Evolutionary conservation across 768 basidiomycete genomes (phyloP), one percentile per base, ranked within the genome.

Genomic region (Lentinula boryana): DNA sequence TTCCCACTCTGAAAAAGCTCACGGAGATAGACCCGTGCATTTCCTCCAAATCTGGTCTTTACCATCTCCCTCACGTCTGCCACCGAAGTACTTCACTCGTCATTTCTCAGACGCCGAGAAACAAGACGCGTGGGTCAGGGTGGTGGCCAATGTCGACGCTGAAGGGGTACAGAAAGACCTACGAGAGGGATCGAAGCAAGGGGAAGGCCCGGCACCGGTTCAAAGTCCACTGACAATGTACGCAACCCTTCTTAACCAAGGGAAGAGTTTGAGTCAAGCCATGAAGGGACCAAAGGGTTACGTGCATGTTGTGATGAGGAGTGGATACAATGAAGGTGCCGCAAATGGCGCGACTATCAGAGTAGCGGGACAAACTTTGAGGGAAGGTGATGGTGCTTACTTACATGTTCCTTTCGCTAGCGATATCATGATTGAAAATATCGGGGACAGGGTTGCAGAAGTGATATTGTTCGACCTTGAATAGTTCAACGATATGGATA

Each of bases 311-410:
- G 79, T 94, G 54, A 94, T 96, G 76, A 89, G 81, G 5, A 86
- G 86, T 31, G 94, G 93, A 2, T 96, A 91, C 72, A 89, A 91
- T 63, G 67, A 80, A 0, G 78, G 79, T 1, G 67, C 72, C 33
- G 80, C 86, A 0, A 72, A 66, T 1, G 93, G 91, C 0, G 86
- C 84, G 0, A 74, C 71, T 18, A 71, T 96, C 52, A 81, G 74
- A 63, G 68, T 95, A 8, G 70, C 68, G 36, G 75, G 75, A 7
- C 68, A 74, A 3, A 84, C 80, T 41, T 71, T 96, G 57, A 81
- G 82, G 35, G 95, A 98, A 66, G 95, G 95, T 0, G 95, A 98
- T 68, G 94, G 93, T 0, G 86, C 87, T 12, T 98, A 94, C 71
- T 70, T 96, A 49, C 66, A 73, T 50, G 78, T 82, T 1, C 81